These are phyloP conservation scores for Roridomyces roridus DNA, from an alignment of 768 basidiomycete species.

Conservation along the genomic window DNA sequence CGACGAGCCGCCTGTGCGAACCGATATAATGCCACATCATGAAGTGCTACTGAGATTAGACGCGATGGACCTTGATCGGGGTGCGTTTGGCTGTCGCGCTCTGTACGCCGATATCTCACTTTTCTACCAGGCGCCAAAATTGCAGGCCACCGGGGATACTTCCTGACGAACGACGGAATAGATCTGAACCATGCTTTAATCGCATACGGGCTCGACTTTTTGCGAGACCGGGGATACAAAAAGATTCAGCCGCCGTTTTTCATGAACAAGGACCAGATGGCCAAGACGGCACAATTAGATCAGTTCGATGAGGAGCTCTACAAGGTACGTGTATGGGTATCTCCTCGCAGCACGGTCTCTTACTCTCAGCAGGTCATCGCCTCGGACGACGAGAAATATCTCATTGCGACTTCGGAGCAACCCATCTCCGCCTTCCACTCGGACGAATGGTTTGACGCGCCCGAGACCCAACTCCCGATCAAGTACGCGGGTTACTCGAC, in stretches of 20 bases:
- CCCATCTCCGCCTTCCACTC: constrained; percentile 96
- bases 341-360: too few relatives aligned
- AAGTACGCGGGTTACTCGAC: constrained; percentile 90
- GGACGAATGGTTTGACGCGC: constrained; percentile 97
- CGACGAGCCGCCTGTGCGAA: constrained; percentile 72
- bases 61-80: constrained; percentile 96
- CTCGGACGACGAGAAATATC: constrained; percentile 94
- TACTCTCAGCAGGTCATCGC: constrained; percentile 69
- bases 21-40: constrained; percentile 93
- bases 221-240: constrained; percentile 82
- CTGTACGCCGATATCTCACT: constrained; percentile 4
- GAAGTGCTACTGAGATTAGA: constrained; percentile 94
- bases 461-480: constrained; percentile 90
- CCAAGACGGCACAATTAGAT: constrained; percentile 95
- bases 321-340: constrained; percentile 83
- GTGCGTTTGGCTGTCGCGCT: constrained; percentile 43
- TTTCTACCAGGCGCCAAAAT: constrained; percentile 80
- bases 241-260: constrained; percentile 98
- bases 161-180: constrained; percentile 93
- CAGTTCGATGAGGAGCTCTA: constrained; percentile 99
- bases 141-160: constrained; percentile 95
- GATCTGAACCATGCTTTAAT: constrained; percentile 98
- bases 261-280: constrained; percentile 98
- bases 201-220: constrained; percentile 92
- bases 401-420: constrained; percentile 99